These are phyloP conservation scores for Coelastrella sp. DNA, from an alignment of 139 green algal species.

Conservation along the genomic window DNA sequence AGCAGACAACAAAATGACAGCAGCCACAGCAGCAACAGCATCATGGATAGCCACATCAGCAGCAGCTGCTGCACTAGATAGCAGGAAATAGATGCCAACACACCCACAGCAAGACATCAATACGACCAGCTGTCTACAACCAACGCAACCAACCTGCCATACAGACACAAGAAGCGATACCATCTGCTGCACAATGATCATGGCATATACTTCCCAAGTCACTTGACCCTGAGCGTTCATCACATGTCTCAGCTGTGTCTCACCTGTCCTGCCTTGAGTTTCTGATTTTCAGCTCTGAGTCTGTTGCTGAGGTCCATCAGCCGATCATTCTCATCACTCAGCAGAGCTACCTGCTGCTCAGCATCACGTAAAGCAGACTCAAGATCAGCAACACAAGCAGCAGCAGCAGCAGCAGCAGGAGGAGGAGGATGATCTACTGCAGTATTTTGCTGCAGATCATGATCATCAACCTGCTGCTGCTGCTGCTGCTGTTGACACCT, in stretches of 20 bases:
- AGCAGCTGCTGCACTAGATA: no score
- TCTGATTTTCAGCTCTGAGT: constrained; percentile 67
- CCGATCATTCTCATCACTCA: constrained; percentile 69
- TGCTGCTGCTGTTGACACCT: neutral
- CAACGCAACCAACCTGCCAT: no score
- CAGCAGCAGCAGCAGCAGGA: constrained; percentile 48
- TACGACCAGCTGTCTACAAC: no score
- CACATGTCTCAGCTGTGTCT: neutral
- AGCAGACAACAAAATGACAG: no score
- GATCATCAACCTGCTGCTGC: neutral
- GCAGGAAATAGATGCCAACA: no score
- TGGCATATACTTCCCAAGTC: no score
- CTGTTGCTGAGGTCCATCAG: constrained; percentile 83
- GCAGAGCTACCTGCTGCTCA: constrained; percentile 23
- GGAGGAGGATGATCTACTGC: constrained; percentile 30
- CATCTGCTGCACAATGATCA: no score
- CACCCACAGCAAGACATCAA: no score
- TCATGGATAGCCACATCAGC: no score
- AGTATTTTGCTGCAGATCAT: neutral
- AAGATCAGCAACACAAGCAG: constrained; percentile 29
- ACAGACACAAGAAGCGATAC: no score
- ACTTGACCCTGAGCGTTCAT: no score
- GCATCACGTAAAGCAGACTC: constrained; percentile 5
- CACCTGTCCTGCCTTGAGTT: constrained; percentile 33
- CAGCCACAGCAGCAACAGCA: no score